phyloP scores from a whole-genome alignment of 495 filamentous ascomycete genomes.

The Penicillium cinerascens region DNA sequence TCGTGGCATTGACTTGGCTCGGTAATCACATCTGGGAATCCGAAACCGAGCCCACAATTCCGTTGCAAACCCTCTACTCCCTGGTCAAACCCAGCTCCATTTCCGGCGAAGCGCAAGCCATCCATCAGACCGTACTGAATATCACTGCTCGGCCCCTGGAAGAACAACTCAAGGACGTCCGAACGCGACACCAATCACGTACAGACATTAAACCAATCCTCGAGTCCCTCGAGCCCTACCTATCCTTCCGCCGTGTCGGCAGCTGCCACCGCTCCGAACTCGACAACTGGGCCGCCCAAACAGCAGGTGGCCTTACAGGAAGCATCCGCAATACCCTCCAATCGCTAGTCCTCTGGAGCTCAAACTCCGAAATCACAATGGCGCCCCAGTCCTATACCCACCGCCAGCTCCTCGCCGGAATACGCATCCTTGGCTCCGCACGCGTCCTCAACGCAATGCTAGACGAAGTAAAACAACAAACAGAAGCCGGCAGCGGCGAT shows the following conservation, averaged over 20 bases:
- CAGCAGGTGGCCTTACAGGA: slow-evolving; percentile 57
- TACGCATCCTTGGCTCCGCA: slow-evolving; percentile 67
- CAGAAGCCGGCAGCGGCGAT: slow-evolving; percentile 50
- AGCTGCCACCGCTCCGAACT: slow-evolving; percentile 68
- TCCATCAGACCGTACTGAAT: slow-evolving; percentile 78
- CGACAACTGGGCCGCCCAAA: slow-evolving; percentile 65
- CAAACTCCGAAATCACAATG: slow-evolving; percentile 58
- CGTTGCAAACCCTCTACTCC: slow-evolving; percentile 65
- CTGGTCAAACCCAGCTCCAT: slow-evolving; percentile 73
- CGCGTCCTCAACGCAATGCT: slow-evolving; percentile 59
- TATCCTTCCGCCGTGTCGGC: slow-evolving; percentile 61
- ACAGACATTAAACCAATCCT: slow-evolving; percentile 71
- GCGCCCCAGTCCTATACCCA: slow-evolving; percentile 77
- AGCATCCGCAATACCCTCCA: slow-evolving; percentile 64
- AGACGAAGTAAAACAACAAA: slow-evolving; percentile 64
- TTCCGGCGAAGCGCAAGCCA: slow-evolving; percentile 73
- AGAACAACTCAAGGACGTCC: slow-evolving; percentile 68
- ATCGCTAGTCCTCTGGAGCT: slow-evolving; percentile 68
- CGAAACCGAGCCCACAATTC: slow-evolving; percentile 59
- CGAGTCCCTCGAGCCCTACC: slow-evolving; percentile 63
- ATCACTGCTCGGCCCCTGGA: slow-evolving; percentile 77
- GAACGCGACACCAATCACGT: slow-evolving; percentile 61
- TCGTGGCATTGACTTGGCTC: slow-evolving; percentile 77
- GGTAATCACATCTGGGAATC: slow-evolving; percentile 75
- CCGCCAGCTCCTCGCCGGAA: slow-evolving; percentile 62